Evolutionary conservation across 768 basidiomycete genomes (phyloP), one percentile per base, ranked within the genome.

Genomic region (Lactifluus piperatus): DNA sequence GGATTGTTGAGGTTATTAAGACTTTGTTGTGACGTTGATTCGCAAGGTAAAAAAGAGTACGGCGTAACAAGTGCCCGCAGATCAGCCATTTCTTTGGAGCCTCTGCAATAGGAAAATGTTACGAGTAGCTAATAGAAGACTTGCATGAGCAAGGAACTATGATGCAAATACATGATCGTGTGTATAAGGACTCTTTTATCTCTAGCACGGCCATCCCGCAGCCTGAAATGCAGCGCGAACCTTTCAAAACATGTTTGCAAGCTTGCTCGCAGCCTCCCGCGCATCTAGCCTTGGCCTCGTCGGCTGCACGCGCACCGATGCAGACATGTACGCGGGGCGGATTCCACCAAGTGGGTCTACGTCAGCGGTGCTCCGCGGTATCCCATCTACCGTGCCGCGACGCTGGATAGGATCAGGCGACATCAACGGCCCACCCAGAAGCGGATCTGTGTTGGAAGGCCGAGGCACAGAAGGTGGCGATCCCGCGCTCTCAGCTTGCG

Each of bases 231-330:
- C 29, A 16, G 49, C 24, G 54, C 9, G 44, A 39, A 44, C 22
- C 18, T 36, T 24, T 68, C 74, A 91, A 69, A 91, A 89, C 85
- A 90, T 87, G 68, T 93, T 94, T 7, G 91, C 91, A 57, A 94
- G 78, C 70, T 93, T 94, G 69, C 89, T 89, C 20, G 90, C 91
- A 14, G 90, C 90, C 67, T 91, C 85, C 67, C 86, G 77, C 10
- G 92, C 85, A 69, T 97, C 94, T 66, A 95, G 71, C 66, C 86
- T 77, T 45, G 85, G 82, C 64, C 89, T 74, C 50, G 82, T 81
- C 14, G 87, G 84, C 64, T 83, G 82, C 47, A 86, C 77, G 20
- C 85, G 82, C 70, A 93, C 72, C n/a, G 87, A 89, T 50, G 76
- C 77, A 1, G 86, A 77, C 86, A 91, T 84, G 64, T 77, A 77